phyloP scores from a whole-genome alignment of 306 rosid genomes.

The Quillaja saponaria region DNA sequence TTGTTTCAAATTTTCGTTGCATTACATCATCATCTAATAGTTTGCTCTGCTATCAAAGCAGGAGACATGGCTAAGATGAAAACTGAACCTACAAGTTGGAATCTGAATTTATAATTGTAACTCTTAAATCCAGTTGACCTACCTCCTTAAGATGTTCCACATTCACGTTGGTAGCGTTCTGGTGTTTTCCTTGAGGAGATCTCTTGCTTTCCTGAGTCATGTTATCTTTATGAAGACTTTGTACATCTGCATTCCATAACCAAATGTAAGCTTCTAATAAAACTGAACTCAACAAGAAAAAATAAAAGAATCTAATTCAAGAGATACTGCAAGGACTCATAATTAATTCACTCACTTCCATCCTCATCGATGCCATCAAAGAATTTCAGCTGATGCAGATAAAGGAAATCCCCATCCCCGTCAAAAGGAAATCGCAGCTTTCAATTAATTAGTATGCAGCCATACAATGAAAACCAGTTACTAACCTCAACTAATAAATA shows the following conservation, averaged over 20 bases:
- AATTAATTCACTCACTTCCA: slow-evolving; percentile 60
- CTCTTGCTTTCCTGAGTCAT: slow-evolving; percentile 34
- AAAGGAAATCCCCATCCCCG: slow-evolving; percentile 3
- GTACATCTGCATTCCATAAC: slow-evolving; percentile 47
- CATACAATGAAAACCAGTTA: background rate
- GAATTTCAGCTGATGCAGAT: slow-evolving; percentile 41
- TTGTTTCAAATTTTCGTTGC: slow-evolving; percentile 54
- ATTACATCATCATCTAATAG: slow-evolving; percentile 36
- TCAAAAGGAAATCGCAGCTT: slow-evolving; percentile 1
- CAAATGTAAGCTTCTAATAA: slow-evolving; percentile 20
- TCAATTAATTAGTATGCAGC: slow-evolving; percentile 22
- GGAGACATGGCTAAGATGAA: slow-evolving; percentile 14
- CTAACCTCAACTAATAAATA: background rate
- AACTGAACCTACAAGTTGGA: background rate
- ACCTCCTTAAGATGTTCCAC: slow-evolving; percentile 22
- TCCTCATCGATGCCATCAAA: slow-evolving; percentile 67
- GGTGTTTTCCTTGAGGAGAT: slow-evolving; percentile 25
- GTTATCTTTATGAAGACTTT: slow-evolving; percentile 26
- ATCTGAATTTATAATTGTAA: background rate
- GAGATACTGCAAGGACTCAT: slow-evolving; percentile 18
- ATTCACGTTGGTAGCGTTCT: slow-evolving; percentile 28
- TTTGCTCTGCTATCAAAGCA: slow-evolving; percentile 31
- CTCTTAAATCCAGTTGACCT: slow-evolving; percentile 38
- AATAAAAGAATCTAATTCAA: slow-evolving; percentile 13
- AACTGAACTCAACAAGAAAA: slow-evolving; percentile 24